phyloP scores from a whole-genome alignment of 257 asterid species.

The Salvia rosmarinus region DNA sequence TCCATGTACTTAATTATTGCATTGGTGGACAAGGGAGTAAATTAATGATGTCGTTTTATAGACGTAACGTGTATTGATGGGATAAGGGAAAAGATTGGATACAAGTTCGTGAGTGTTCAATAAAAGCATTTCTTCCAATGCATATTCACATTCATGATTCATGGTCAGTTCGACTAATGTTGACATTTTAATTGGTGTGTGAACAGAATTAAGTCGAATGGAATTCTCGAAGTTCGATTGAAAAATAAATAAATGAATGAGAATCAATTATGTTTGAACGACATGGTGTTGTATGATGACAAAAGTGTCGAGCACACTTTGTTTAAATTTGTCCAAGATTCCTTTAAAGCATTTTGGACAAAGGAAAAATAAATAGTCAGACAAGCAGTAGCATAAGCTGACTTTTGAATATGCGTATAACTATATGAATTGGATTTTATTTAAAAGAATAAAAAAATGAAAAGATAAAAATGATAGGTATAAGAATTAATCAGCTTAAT shows the following conservation, averaged over 20 bases:
- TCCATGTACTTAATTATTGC: neutral
- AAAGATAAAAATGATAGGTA: neutral
- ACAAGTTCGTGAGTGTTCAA: neutral
- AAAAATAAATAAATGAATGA: neutral
- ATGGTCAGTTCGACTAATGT: neutral
- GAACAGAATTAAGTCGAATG: neutral
- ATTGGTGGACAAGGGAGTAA: neutral
- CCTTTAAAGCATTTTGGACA: conserved; percentile 14
- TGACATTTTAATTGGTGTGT: neutral
- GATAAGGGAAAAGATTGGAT: neutral
- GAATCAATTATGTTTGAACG: neutral
- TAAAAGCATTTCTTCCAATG: neutral
- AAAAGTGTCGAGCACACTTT: neutral
- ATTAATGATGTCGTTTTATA: neutral
- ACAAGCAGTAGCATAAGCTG: conserved; percentile 22
- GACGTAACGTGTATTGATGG: neutral
- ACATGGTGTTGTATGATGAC: neutral
- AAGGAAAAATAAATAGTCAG: neutral
- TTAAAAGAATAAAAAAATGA: neutral
- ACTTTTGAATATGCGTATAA: neutral
- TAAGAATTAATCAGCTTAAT: conserved; percentile 24
- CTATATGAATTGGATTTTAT: neutral
- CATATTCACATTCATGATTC: no score
- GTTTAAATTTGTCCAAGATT: conserved; percentile 24
- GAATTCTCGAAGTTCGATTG: neutral